Base-by-base conservation (phyloP, 202 grass and related monocot genomes). In the Carex sylvatica region DNA sequence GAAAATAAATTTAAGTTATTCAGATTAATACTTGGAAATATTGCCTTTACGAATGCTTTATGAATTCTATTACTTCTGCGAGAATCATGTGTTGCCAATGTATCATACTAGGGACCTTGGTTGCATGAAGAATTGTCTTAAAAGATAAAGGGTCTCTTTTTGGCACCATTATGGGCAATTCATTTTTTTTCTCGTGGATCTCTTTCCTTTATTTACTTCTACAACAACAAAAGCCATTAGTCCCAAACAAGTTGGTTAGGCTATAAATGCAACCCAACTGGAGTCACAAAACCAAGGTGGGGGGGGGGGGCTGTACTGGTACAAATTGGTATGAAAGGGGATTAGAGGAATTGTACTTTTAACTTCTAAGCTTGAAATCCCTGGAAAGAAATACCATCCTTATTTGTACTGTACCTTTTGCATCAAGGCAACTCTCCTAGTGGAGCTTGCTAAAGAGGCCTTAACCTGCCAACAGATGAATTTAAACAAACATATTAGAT, bases 331-430 rank as follows among this genome's bases (percentile, higher is more conserved):
- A 19, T n/a, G 9, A 8, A 14, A 14, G 5, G 60, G 55, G 49
- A 72, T 18, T 56, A 22, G 31, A 53, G 71, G 3, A 23, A 42
- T 35, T 35, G 33, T 35, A 35, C 3, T 33, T 33, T 35, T 2
- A 78, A 61, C 15, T 26, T 61, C 19, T 13, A 61, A 79, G 11
- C 46, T 63, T 63, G 23, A 40, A 22, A 23, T 42, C 26, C 16
- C 12, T 15, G 16, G 15, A 35, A 38, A 58, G 15, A 80, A 38
- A 28, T 24, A 30, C 3, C 0, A 14, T 35, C 26, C 54, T 80
- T 77, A 60, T 72, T 42, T 53, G 0, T 58, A 60, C 30, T 18
- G 65, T 84, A 97, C 94, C 92, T 92, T 94, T 59, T 93, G 90
- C 53, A 91, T 83, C 51, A 62, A 3, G 13, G 82, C 65, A 47